phyloP scores from a whole-genome alignment of 768 basidiomycete species.

The Leucosporidium creatinivorum region DNA sequence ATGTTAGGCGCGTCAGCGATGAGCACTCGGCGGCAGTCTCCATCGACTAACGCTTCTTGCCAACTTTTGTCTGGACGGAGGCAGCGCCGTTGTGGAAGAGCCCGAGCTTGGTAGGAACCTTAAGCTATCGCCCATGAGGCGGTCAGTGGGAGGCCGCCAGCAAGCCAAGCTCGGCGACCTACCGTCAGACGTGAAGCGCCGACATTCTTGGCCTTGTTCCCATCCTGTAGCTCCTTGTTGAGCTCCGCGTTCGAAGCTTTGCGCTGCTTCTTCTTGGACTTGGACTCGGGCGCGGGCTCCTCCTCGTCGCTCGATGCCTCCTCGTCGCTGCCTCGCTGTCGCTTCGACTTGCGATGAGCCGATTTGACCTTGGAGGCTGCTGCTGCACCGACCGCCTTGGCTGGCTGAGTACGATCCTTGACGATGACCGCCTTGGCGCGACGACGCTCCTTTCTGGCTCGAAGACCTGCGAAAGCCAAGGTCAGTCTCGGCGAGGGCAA shows the following conservation, averaged over 20 bases:
- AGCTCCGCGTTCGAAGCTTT: neutral
- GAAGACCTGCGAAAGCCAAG: constrained; percentile 2
- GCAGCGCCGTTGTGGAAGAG: constrained; percentile 31
- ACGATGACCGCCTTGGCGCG: constrained; percentile 21
- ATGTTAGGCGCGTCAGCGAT: too few relatives aligned
- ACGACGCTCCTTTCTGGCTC: constrained; percentile 17
- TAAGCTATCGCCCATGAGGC: constrained; percentile 6
- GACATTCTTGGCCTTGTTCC: constrained; percentile 4
- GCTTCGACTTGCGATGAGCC: neutral
- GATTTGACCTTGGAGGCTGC: constrained; percentile 16
- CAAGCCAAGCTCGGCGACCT: neutral
- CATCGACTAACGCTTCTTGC: constrained; percentile 3
- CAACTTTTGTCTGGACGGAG: constrained; percentile 17
- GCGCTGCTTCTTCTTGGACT: neutral
- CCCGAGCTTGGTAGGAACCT: constrained; percentile 15
- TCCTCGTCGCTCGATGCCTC: neutral
- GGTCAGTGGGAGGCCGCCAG: neutral
- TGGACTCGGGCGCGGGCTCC: neutral
- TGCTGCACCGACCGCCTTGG: constrained; percentile 12
- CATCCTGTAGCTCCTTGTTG: constrained; percentile 6
- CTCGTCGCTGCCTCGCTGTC: neutral
- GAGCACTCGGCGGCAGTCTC: too few relatives aligned
- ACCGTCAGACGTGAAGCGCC: constrained; percentile 9
- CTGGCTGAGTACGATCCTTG: constrained; percentile 19
- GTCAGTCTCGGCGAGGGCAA: too few relatives aligned